Evolutionary conservation across 352 stramenopile species (phyloP).

Genomic region (Globisporangium solare): DNA sequence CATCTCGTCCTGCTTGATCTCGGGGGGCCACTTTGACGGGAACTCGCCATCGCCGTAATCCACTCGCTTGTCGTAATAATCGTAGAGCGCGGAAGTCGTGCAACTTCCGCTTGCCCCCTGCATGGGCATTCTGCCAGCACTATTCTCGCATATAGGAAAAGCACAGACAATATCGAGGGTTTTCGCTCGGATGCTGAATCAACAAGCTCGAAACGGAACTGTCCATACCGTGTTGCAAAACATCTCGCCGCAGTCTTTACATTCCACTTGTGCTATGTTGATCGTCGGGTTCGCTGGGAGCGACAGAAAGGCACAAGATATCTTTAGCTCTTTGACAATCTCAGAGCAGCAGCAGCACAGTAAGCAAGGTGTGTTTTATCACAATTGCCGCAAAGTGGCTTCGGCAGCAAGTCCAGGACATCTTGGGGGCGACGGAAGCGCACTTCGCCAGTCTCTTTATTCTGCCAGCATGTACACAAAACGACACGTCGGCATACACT

Average conservation of each 20-base stretch:
- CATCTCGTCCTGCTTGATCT: constrained; percentile 87
- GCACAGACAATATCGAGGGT: not conserved
- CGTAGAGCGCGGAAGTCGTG: constrained; percentile 88
- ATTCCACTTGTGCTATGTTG: constrained; percentile 77
- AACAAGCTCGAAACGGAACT: not conserved
- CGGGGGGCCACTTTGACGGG: constrained; percentile 85
- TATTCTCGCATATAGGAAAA: constrained; percentile 15
- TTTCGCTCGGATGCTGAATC: not conserved
- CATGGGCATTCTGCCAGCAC: constrained; percentile 88
- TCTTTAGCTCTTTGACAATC: not conserved
- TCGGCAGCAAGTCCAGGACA: constrained; percentile 87
- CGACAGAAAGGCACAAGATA: not conserved
- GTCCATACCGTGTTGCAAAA: constrained; percentile 74
- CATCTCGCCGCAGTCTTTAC: constrained; percentile 84
- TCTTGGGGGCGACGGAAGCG: constrained; percentile 88
- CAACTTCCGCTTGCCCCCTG: constrained; percentile 61
- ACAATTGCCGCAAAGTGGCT: constrained; percentile 89
- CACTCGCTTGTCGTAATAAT: constrained; percentile 88
- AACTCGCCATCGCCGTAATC: constrained; percentile 91
- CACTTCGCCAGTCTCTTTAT: constrained; percentile 91
- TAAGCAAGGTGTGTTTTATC: constrained; percentile 20
- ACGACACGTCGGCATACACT: not conserved
- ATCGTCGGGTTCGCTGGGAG: constrained; percentile 12
- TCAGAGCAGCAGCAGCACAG: not conserved
- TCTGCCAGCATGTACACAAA: constrained; percentile 31